Base-by-base conservation (phyloP, 176 grass and related monocot species). In the Melocanna baccifera region DNA sequence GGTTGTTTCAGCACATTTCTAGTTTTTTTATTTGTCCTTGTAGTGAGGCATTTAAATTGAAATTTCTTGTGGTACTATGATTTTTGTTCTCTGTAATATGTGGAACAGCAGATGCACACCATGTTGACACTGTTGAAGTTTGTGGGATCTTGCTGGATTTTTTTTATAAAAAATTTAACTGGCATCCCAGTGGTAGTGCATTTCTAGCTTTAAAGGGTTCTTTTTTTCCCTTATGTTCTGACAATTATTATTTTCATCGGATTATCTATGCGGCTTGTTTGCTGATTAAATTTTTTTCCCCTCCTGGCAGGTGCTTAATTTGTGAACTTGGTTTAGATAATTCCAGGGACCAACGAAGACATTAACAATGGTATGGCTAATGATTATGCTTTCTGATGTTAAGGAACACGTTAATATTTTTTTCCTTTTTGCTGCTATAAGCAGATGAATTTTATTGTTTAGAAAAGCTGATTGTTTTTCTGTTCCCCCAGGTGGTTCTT, bases 401-500 rank as follows among this genome's bases (percentile, higher is more conserved):
- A 62, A 76, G 46, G 23, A 62, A 70, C 26, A 34, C 11, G 3
- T 58, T 62, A 20, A 13, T 20, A 50, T 59, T 75, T 87, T n/a
- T 48, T 45, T 62, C 70, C 26, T 71, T 46, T 70, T 77, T 22
- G 42, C 32, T 83, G 1, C 23, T 62, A 69, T 70, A 39, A 32
- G 16, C 23, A 36, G 8, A 13, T 3, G 13, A 22, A 32, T 59
- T 29, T 70, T 26, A 26, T 71, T 88, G 1, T 56, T 81, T 42
- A 9, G 7, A 41, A 30, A 22, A 64, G 36, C 40, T 86, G 58
- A 78, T 86, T 46, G 0, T 28, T 56, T 75, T 72, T 34, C 12
- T 89, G 36, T 59, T 6, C 10, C 7, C 16, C 4, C 78, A 96
- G 94, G 94, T 96, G 86, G 94, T 96, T 86, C 88, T 96, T 80